Base-by-base conservation (phyloP, 148 eudicot genomes). In the Diospyros kaki region DNA sequence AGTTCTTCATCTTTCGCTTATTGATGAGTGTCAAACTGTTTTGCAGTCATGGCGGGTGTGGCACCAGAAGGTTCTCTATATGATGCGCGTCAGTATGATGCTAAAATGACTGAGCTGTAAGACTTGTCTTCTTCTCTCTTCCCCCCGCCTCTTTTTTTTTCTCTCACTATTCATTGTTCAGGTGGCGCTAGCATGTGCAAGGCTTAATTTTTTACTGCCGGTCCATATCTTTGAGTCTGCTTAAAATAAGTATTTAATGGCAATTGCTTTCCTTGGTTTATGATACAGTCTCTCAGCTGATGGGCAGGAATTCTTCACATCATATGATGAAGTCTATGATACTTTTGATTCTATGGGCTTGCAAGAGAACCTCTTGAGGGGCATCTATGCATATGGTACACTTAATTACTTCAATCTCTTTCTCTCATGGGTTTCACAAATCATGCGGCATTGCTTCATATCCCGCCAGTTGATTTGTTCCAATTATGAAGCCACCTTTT, bases 331-430 rank as follows among this genome's bases (percentile, higher is more conserved):
- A 55, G 84, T 81, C 64, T 77, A 73, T 14, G 84, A 81, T 41
- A 81, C 72, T 41, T 81, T 81, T 77, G 84, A 81, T 64, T 61
- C 78, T 3, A 81, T 81, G 84, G 75, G 75, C 59, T 68, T 81
- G 78, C 77, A 68, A 51, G 84, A 77, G 75, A 81, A 81, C 59
- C 84, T 81, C 58, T 63, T 81, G 66, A 77, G 80, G 71, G 84
- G 81, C 70, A 81, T 81, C 61, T 81, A 81, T 73, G 84, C 84
- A 28, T 81, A 73, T 45, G 84, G 84, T 81, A 77, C 14, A 64
- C 44, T 50, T 63, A 5, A 67, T 62, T 65, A 54, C 6, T 18
- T 28, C 13, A 48, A 11, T 4, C 43, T 2, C 48, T 5, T 9
- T 17, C 48, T 50, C 2, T 11, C 14, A 18, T 51, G 12, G 38